Base-by-base conservation (phyloP, 176 grass and related monocot species). In the Oryza glaberrima region DNA sequence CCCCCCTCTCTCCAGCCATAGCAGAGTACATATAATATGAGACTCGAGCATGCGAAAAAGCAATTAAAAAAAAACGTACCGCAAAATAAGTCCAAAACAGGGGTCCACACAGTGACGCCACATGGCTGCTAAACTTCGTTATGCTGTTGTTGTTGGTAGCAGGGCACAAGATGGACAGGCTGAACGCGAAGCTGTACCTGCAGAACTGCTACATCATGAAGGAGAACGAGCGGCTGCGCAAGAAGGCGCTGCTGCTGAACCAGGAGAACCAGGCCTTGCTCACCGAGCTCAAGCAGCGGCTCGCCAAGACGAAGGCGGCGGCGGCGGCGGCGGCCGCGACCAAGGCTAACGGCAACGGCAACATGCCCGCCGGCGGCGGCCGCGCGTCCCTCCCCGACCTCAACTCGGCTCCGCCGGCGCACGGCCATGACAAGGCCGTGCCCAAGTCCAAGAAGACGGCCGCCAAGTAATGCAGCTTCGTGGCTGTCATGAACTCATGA, bases 161-260 rank as follows among this genome's bases (percentile, higher is more conserved):
- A 72, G 90, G 52, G 34, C 15, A 72, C 15, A 72, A 16, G 73
- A 91, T 97, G 94, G 94, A 97, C 84, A 80, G 82, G 67, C 82
- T 91, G 32, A 97, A 94, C 87, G 79, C 90, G 10, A 88, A 97
- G 91, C 87, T 97, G 32, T 97, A 92, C 87, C 63, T 92, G 85
- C 85, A 97, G 76, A 97, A 97, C 91, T 88, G 87, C 76, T 90
- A 82, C 91, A 94, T 97, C 76, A 83, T 97, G 72, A 90, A 97
- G 86, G 91, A 92, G 86, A 97, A 97, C 81, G 94, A 97, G 82
- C 84, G 89, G 84, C 87, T 97, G 82, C 88, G 94, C 82, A 97
- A 94, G 84, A 90, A 92, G 85, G 87, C 89, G 34, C 90, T 87
- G 87, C 70, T 97, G 83, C 85, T 97, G 4, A 97, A 88, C 82